Evolutionary conservation across 164 flowering plant species (phyloP).

Genomic region (Vitis riparia): DNA sequence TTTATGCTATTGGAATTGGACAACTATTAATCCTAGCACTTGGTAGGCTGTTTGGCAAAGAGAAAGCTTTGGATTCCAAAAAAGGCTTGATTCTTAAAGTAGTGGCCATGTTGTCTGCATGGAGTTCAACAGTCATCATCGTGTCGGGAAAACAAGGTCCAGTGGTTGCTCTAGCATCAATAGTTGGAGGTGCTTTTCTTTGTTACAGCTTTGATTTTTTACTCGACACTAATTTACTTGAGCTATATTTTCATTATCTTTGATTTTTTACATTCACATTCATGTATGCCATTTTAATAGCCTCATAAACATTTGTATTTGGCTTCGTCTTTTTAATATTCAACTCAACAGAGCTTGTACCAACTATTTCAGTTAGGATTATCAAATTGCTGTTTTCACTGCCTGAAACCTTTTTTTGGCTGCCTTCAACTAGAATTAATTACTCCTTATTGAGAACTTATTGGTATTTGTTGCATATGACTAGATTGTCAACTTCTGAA

Average conservation of each 20-base stretch:
- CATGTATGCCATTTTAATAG: background rate
- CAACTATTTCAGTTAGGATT: too few relatives aligned
- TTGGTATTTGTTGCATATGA: too few relatives aligned
- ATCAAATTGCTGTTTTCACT: too few relatives aligned
- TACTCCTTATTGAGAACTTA: too few relatives aligned
- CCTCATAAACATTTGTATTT: slow-evolving; percentile 1
- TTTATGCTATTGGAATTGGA: slow-evolving; percentile 62
- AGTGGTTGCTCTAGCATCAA: slow-evolving; percentile 51
- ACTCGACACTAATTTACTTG: background rate
- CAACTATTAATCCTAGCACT: slow-evolving; percentile 44
- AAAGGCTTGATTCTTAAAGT: slow-evolving; percentile 38
- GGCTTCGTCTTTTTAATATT: background rate
- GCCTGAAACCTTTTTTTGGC: too few relatives aligned
- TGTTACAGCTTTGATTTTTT: background rate
- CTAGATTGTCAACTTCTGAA: too few relatives aligned
- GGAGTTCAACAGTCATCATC: slow-evolving; percentile 72
- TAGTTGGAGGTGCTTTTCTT: slow-evolving; percentile 60
- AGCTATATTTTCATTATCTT: background rate
- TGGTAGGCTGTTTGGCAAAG: slow-evolving; percentile 22
- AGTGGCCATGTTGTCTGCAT: slow-evolving; percentile 62
- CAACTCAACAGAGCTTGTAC: too few relatives aligned
- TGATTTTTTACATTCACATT: background rate
- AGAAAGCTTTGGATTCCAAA: slow-evolving; percentile 19
- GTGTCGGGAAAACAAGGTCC: slow-evolving; percentile 90
- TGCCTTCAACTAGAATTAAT: too few relatives aligned